Evolutionary conservation across 495 filamentous ascomycete genomes (phyloP), one percentile per base, ranked within the genome.

Genomic region (Hyaloscypha bicolor): DNA sequence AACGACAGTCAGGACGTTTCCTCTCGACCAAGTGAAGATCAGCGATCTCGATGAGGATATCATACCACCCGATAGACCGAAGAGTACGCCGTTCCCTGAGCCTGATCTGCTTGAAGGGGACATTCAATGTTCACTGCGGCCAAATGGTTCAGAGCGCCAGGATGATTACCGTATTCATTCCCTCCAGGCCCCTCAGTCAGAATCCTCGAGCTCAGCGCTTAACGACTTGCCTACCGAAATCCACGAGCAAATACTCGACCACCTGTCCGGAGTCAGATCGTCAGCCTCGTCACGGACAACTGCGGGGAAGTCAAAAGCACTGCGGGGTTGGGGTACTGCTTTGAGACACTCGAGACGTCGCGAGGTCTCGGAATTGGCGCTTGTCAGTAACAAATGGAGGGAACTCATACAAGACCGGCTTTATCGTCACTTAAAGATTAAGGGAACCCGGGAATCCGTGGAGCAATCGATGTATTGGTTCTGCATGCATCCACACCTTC

Each of bases 401-500:
- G 74, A 80, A 9, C 71, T 92, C 59, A 85, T 91, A 52, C 89
- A 91, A 75, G 82, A 87, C 68, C 83, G 90, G 21, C 81, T 92
- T 6, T 92, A 89, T 74, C 80, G 89, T 56, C 89, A 91, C 74
- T 86, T 91, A 76, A 90, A 91, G 76, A 78, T 92, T 69, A 90
- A 91, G 73, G 89, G 87, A 4, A 91, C 88, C 6, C 77, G 80
- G n/a, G 78, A 82, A 2, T 87, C 82, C 14, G 74, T 90, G 55
- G 75, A 80, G 11, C 79, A 83, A 52, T 82, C 86, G 9, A 78
- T 80, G 66, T 69, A 74, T 22, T 91, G 86, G 81, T 90, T 93
- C 63, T 69, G 76, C 11, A 68, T 73, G 16, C 81, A 88, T 60
- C 79, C 83, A 25, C 86, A 90, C 68, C 80, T 93, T 4, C 78